Evolutionary conservation across 2,329 filamentous ascomycete genomes (phyloP).

Genomic region (Cryphonectria nitschkei): DNA sequence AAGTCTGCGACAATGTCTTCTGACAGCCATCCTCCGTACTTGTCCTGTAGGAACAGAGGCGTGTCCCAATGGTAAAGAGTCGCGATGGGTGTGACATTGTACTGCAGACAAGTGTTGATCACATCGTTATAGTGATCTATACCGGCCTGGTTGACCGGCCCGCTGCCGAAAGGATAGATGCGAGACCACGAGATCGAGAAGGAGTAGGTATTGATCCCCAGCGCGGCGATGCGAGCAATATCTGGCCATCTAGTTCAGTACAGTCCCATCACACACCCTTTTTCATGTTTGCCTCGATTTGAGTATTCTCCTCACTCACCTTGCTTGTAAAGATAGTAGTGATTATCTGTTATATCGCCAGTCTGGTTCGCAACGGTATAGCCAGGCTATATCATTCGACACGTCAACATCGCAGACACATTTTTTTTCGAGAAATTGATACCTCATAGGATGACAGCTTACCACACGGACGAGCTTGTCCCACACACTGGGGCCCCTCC

Average conservation of each 20-base stretch:
- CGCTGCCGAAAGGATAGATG: conserved; percentile 24
- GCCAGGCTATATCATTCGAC: neutral
- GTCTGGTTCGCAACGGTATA: conserved; percentile 20
- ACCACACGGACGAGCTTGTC: conserved; percentile 18
- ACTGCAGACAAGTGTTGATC: conserved; percentile 24
- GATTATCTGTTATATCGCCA: conserved; percentile 22
- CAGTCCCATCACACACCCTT: too few relatives aligned
- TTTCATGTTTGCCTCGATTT: too few relatives aligned
- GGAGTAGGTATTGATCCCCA: conserved; percentile 26
- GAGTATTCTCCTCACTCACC: conserved; percentile 2
- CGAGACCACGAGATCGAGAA: conserved; percentile 27
- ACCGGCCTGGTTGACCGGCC: conserved; percentile 25
- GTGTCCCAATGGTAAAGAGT: conserved; percentile 26
- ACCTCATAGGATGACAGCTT: neutral
- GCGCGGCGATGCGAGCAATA: conserved; percentile 23
- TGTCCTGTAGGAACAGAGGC: conserved; percentile 23
- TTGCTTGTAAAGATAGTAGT: conserved; percentile 27
- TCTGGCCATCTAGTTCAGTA: neutral
- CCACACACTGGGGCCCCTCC: conserved; percentile 20
- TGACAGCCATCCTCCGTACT: conserved; percentile 23
- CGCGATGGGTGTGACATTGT: conserved; percentile 22
- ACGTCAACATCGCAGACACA: neutral
- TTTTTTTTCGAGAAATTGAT: neutral
- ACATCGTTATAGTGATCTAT: conserved; percentile 27
- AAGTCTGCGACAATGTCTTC: conserved; percentile 27